Base-by-base conservation (phyloP, 73 alveolate species). In the Uronychia binucleata region DNA sequence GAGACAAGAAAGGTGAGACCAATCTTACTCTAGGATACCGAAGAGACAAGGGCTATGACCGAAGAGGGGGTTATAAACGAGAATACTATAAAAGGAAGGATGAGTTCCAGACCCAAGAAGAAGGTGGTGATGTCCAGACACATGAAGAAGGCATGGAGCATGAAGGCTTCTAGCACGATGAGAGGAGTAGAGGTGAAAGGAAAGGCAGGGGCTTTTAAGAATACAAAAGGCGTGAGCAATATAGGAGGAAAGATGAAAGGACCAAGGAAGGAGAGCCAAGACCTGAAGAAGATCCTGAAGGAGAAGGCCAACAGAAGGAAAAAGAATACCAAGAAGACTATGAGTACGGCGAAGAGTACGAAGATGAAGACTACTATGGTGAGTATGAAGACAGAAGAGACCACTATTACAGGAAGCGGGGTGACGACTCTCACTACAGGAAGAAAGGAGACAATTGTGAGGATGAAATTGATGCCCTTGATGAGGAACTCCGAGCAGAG, bases 181-280 rank as follows among this genome's bases (percentile, higher is more conserved):
- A n/a, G n/a, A n/a, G n/a, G n/a, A n/a, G n/a, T n/a, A n/a, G n/a
- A n/a, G n/a, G n/a, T n/a, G n/a, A n/a, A n/a, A n/a, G n/a, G n/a
- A n/a, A n/a, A n/a, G n/a, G n/a, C n/a, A n/a, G n/a, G n/a, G n/a
- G n/a, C n/a, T n/a, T n/a, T n/a, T n/a, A n/a, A n/a, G 34, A n/a
- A 78, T 60, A 30, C 75, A 28, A 60, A 81, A 82, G 88, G 88
- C 78, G 77, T 79, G n/a, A 30, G 88, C 57, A n/a, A 67, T n/a
- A 25, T 30, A 84, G 84, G 25, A 33, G 83, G 31, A 28, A 59
- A 83, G 1, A 5, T 34, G 28, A 33, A 77, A 74, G 74, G 13
- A 28, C 26, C 32, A 82, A 27, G 34, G 25, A 26, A 59, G 60
- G 1, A 82, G 77, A 34, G 77, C 33, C 32, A 14, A 77, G 30